Conservation (phyloP, 2,329 filamentous ascomycete genomes). For the Atkinsonella texensis region DNA sequence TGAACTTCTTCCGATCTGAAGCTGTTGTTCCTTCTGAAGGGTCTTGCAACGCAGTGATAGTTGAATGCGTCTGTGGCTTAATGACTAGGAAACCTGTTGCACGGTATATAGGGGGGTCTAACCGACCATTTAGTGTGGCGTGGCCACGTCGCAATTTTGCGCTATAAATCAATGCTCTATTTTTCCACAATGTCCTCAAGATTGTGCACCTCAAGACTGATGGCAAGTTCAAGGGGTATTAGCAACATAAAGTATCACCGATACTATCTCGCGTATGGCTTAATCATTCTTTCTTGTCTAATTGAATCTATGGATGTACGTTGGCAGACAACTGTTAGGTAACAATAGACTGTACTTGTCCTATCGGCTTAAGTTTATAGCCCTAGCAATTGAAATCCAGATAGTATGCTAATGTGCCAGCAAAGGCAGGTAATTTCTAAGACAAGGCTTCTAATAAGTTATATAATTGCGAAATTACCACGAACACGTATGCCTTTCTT, state of each 20-base stretch:
- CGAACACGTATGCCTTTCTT: background rate
- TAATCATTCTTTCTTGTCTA: constrained; percentile 2
- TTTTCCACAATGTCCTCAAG: background rate
- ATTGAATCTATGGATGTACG: background rate
- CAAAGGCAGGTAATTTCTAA: background rate
- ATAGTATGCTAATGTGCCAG: background rate
- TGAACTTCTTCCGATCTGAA: background rate
- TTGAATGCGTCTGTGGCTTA: constrained; percentile 24
- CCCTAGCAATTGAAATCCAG: background rate
- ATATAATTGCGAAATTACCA: background rate
- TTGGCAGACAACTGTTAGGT: background rate
- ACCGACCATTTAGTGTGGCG: no score
- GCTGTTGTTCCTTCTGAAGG: background rate
- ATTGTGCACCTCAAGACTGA: background rate
- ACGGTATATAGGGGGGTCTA: no score
- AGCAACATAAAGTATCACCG: background rate
- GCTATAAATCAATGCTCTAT: background rate
- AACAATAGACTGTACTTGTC: background rate
- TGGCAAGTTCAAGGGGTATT: background rate
- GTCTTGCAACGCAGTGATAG: constrained; percentile 28
- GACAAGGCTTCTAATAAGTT: background rate
- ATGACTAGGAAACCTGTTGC: background rate
- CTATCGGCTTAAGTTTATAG: background rate
- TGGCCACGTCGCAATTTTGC: no score
- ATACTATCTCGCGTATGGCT: background rate